A percentile compares a stretch with the other conserved stretches of the same genome.
Evolutionary conservation across 192 early-diverging fungal species (phyloP).

Genomic region (Phycomyces blakesleeanus): DNA sequence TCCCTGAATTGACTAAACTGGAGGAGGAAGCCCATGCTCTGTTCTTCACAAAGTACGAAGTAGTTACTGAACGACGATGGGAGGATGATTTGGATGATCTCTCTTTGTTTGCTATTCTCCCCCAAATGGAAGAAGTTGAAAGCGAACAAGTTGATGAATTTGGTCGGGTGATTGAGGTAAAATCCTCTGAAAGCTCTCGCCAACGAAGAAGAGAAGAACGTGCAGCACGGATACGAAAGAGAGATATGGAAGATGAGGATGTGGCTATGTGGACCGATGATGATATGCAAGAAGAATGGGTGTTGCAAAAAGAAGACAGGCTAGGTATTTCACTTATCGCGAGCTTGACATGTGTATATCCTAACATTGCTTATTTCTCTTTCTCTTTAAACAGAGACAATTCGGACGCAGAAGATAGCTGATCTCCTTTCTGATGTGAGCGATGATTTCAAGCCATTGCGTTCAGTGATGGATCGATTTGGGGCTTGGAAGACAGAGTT

Average conservation of each 20-base stretch:
- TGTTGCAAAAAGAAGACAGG: constrained; percentile 25
- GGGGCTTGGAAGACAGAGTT: constrained; percentile 49
- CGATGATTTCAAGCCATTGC: constrained; percentile 42
- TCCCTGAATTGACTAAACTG: constrained; percentile 48
- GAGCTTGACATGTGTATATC: neutral
- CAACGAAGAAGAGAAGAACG: constrained; percentile 32
- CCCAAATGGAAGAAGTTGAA: constrained; percentile 16
- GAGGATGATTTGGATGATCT: constrained; percentile 43
- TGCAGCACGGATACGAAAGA: constrained; percentile 7
- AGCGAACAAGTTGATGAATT: constrained; percentile 38
- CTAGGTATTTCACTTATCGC: constrained; percentile 16
- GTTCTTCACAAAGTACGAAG: constrained; percentile 29
- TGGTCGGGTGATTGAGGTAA: constrained; percentile 28
- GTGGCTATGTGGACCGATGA: constrained; percentile 46
- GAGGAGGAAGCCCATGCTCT: constrained; percentile 42
- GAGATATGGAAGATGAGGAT: neutral
- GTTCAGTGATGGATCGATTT: constrained; percentile 45
- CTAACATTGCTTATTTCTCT: neutral
- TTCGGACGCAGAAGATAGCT: constrained; percentile 29
- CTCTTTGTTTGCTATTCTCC: constrained; percentile 34
- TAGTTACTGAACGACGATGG: constrained; percentile 31
- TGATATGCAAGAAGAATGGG: constrained; percentile 33
- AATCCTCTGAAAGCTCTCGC: constrained; percentile 25
- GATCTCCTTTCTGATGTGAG: constrained; percentile 40
- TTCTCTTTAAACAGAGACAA: constrained; percentile 22